A percentile compares a stretch with the other conserved stretches of the same genome.
phyloP scores from a whole-genome alignment of 139 green algal species.

The Diplosphaera chodatii region DNA sequence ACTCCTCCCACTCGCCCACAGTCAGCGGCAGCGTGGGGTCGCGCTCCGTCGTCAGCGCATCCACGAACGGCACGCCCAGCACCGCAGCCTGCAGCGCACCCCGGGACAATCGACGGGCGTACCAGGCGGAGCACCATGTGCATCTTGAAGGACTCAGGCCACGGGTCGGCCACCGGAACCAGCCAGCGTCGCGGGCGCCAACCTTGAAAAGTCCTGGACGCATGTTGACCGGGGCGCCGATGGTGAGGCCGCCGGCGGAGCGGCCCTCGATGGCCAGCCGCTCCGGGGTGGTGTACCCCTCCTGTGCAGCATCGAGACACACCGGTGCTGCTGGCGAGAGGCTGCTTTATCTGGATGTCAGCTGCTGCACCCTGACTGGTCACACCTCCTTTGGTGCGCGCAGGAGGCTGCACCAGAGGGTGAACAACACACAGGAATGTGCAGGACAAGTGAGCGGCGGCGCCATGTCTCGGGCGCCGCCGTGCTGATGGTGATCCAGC shows the following conservation, averaged over 20 bases:
- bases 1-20: constrained; percentile 65
- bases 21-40: constrained; percentile 68
- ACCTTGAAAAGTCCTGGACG: constrained; percentile 65
- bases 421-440: neutral
- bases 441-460: neutral
- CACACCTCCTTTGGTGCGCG: no score
- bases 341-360: no score
- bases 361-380: no score
- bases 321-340: no score
- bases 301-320: no score
- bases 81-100: constrained; percentile 27
- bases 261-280: constrained; percentile 55
- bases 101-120: no score
- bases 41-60: constrained; percentile 63
- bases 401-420: no score
- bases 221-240: constrained; percentile 76
- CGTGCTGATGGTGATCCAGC: no score
- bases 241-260: constrained; percentile 60
- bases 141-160: no score
- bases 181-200: no score
- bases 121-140: no score
- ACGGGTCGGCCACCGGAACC: no score
- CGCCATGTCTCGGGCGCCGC: neutral
- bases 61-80: constrained; percentile 81
- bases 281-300: constrained; percentile 35